Evolutionary conservation across 2,329 filamentous ascomycete species (phyloP).

Genomic region (Neodidymelliopsis sp.): DNA sequence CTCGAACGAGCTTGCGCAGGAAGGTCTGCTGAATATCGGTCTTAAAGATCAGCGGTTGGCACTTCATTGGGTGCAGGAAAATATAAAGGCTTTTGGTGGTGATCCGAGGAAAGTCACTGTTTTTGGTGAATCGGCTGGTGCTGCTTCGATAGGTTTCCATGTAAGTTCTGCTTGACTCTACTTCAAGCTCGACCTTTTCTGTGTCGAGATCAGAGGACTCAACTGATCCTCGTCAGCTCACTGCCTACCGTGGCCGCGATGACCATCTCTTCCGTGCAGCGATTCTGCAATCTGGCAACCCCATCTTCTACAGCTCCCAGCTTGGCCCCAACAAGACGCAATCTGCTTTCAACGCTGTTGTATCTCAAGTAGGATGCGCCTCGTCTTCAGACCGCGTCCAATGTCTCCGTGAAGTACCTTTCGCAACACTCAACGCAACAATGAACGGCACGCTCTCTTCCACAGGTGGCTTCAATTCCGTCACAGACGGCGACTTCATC

Average conservation of each 20-base stretch:
- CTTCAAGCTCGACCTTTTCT: background rate
- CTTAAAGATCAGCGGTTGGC: slow-evolving; percentile 63
- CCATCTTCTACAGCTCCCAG: slow-evolving; percentile 34
- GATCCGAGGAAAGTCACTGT: slow-evolving; percentile 59
- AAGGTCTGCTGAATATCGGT: slow-evolving; percentile 54
- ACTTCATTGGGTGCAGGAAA: slow-evolving; percentile 61
- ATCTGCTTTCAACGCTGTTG: slow-evolving; percentile 42
- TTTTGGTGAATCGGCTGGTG: slow-evolving; percentile 40
- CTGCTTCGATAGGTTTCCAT: slow-evolving; percentile 40
- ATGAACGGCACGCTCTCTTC: slow-evolving; percentile 54
- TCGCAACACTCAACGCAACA: slow-evolving; percentile 62
- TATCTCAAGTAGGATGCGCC: slow-evolving; percentile 24
- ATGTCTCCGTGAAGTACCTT: slow-evolving; percentile 65
- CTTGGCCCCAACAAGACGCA: slow-evolving; percentile 16
- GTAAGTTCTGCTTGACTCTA: slow-evolving; percentile 34
- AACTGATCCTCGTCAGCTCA: slow-evolving; percentile 50
- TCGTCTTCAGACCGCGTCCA: slow-evolving; percentile 22
- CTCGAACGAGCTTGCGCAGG: slow-evolving; percentile 22
- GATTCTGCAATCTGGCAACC: slow-evolving; percentile 53
- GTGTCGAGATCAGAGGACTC: slow-evolving; percentile 50
- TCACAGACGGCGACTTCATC: slow-evolving; percentile 64
- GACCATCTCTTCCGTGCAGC: slow-evolving; percentile 56
- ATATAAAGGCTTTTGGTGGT: slow-evolving; percentile 58
- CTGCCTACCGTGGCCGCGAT: slow-evolving; percentile 55
- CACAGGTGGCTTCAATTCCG: slow-evolving; percentile 46